Conservation (phyloP, 2,329 filamentous ascomycete genomes). For the Neoscytalidium dimidiatum region DNA sequence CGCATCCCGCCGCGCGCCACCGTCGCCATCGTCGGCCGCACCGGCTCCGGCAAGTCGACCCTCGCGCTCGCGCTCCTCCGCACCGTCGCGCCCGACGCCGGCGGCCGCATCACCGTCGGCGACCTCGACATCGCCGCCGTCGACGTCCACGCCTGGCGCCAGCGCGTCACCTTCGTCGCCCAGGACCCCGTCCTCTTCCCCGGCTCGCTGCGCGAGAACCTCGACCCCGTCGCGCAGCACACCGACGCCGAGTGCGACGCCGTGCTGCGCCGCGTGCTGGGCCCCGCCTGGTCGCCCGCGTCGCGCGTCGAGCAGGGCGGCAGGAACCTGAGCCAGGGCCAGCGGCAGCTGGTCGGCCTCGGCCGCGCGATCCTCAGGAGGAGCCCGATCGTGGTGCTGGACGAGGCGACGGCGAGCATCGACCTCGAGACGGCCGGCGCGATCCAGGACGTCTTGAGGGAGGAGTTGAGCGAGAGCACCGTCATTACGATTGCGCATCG, state of each 20-base stretch:
- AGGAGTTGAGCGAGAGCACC: conserved; percentile 60
- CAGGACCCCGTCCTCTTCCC: conserved; percentile 69
- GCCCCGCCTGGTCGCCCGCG: conserved; percentile 53
- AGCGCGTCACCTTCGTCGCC: conserved; percentile 65
- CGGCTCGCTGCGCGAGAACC: conserved; percentile 61
- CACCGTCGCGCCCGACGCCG: conserved; percentile 22
- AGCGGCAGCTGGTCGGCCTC: conserved; percentile 65
- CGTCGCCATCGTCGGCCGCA: conserved; percentile 78
- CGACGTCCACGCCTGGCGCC: conserved; percentile 60
- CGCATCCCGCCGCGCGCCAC: conserved; percentile 76
- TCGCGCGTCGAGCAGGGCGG: conserved; percentile 63
- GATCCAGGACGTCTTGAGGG: conserved; percentile 57
- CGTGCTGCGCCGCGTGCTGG: conserved; percentile 58
- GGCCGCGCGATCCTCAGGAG: conserved; percentile 63
- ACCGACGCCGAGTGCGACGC: conserved; percentile 55
- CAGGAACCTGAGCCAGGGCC: conserved; percentile 64
- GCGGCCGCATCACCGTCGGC: conserved; percentile 61
- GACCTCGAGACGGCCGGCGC: conserved; percentile 62
- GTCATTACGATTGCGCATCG: conserved; percentile 68
- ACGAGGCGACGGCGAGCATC: conserved; percentile 67
- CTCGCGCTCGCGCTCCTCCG: conserved; percentile 64
- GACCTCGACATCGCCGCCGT: conserved; percentile 62
- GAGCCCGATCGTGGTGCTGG: conserved; percentile 65
- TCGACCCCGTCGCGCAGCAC: conserved; percentile 63
- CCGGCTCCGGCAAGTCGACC: conserved; percentile 77